Conservation (phyloP, 768 basidiomycete species). For the Sutorius australiensis region DNA sequence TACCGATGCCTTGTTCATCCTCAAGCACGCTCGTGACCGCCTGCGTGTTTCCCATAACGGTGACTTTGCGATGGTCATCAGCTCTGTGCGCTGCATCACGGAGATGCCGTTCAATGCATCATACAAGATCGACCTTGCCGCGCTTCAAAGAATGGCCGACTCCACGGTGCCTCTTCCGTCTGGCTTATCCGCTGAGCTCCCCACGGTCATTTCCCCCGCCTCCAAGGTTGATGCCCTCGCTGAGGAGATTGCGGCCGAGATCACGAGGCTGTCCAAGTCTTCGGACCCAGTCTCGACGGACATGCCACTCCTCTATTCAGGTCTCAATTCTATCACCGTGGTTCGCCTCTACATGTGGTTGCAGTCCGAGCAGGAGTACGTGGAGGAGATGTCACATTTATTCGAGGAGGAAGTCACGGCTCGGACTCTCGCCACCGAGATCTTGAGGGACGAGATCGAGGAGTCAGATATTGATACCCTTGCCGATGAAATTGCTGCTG, state of each 20-base stretch:
- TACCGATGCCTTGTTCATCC: conserved; percentile 17
- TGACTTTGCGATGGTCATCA: conserved; percentile 22
- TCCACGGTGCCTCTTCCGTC: conserved; percentile 11
- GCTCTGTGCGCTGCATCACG: conserved; percentile 22
- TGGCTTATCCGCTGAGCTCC: conserved; percentile 15
- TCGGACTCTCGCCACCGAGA: conserved; percentile 28
- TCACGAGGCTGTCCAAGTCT: conserved; percentile 30
- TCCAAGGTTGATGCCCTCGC: conserved; percentile 24
- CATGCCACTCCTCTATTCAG: conserved; percentile 31
- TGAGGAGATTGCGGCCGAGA: conserved; percentile 33
- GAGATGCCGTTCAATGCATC: conserved; percentile 32
- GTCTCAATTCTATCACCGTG: conserved; percentile 31
- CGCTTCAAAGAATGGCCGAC: conserved; percentile 26
- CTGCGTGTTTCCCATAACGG: conserved; percentile 17
- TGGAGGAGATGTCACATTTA: conserved; percentile 27
- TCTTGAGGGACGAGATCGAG: conserved; percentile 17
- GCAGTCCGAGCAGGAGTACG: conserved; percentile 31
- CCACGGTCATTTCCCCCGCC: not conserved
- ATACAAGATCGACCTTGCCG: conserved; percentile 29
- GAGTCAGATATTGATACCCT: conserved; percentile 1
- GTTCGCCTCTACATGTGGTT: conserved; percentile 33
- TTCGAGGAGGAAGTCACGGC: conserved; percentile 32
- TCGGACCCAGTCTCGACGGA: conserved; percentile 25
- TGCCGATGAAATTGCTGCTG: conserved; percentile 32
- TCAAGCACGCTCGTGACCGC: conserved; percentile 23